Conservation (phyloP, 495 filamentous ascomycete species). For the Aspergillus baeticus region DNA sequence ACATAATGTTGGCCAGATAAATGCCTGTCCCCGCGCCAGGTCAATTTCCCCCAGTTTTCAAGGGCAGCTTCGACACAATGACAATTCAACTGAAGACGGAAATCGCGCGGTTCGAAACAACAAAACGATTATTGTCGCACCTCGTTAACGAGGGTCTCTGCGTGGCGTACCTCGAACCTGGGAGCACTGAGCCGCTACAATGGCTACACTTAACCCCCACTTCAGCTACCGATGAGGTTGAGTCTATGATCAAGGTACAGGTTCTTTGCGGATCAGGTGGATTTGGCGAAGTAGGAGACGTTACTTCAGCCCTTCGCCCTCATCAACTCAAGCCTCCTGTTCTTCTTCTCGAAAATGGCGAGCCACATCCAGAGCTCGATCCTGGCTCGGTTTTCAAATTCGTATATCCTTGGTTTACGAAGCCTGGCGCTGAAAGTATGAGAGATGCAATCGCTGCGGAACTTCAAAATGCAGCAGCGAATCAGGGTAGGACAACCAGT, state of each 20-base stretch:
- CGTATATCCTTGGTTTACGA: neutral
- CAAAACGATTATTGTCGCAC: neutral
- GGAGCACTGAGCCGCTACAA: neutral
- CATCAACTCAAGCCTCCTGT: neutral
- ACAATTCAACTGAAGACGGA: neutral
- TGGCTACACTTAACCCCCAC: neutral
- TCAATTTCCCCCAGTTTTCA: too few relatives aligned
- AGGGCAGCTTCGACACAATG: neutral
- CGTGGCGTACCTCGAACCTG: neutral
- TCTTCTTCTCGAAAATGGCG: neutral
- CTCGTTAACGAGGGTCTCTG: constrained; percentile 2
- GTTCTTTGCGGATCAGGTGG: neutral
- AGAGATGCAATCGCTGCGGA: neutral
- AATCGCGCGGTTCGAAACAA: neutral
- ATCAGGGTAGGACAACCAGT: neutral
- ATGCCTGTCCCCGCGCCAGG: too few relatives aligned
- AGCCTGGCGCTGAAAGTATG: neutral
- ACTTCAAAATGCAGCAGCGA: neutral
- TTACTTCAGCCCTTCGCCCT: neutral
- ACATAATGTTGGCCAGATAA: too few relatives aligned
- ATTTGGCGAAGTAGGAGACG: neutral
- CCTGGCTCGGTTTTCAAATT: neutral
- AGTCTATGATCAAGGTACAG: neutral
- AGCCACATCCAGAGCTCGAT: neutral
- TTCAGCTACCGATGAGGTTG: neutral